Evolutionary conservation across 2,329 filamentous ascomycete species (phyloP), one percentile per base, ranked within the genome.

Genomic region (Myriangium duriaei): DNA sequence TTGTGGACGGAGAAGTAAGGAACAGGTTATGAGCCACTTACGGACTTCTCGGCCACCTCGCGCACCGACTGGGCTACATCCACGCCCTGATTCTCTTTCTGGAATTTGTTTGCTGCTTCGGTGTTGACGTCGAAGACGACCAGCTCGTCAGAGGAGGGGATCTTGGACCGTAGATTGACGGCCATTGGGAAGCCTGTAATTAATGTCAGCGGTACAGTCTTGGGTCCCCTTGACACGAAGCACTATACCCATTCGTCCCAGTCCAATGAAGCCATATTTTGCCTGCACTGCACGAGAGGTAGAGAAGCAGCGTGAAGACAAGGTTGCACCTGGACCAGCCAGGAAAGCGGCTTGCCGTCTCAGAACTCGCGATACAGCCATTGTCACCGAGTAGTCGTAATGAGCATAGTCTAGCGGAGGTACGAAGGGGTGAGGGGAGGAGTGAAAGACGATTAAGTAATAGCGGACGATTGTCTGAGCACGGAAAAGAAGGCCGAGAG

Each of bases 171-270:
- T 4, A 84, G 64, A 49, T 82, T 84, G 55, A 68, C 72, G 24
- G 79, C 79, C 79, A 84, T 84, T 33, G 76, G 72, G 47, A 76
- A 82, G 33, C 79, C 78, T 80, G 43, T 13, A 15, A 9, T 2
- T n/a, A 16, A 13, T 11, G 35, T 39, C 28, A 30, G 30, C 12
- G 30, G n/a, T 16, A 34, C 19, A 19, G 6, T 38, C 12, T 34
- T 4, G 18, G n/a, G 24, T 44, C 51, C 44, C 51, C 45, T 17
- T 30, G 28, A 24, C 29, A 3, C 9, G 29, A 17, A 3, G 2
- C 19, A 32, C 56, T 62, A 45, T 47, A 67, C 65, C 65, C 65
- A 68, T 68, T 37, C 61, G 57, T 12, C 65, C 65, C 26, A 68
- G 49, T n/a, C 65, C 65, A 44, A 68, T 62, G 51, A 68, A 68